Base-by-base conservation (phyloP, 805 yeast species). In the Saccharomycopsis fodiens region DNA sequence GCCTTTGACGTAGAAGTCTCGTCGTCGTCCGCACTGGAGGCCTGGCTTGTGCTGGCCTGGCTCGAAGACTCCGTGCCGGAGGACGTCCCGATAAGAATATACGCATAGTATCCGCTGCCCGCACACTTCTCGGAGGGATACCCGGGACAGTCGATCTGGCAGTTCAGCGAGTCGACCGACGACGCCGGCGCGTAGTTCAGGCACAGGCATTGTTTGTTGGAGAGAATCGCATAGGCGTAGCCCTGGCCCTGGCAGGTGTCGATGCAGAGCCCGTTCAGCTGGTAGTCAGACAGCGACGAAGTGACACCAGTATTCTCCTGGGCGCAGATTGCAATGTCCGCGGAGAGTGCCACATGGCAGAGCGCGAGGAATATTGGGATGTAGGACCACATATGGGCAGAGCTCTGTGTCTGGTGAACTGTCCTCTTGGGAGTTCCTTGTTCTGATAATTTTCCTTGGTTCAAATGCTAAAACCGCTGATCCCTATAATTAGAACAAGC, bases 121-220 rank as follows among this genome's bases (percentile, higher is more conserved):
- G 49, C 52, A 48, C 56, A 54, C 13, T 19, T 22, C 19, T 54
- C 56, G 17, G 10, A 2, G 4, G 52, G 51, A 38, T 47, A 54
- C 4, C 56, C 56, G 4, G 56, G 56, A 48, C 56, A 54, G 15
- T 41, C 39, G 10, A 35, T 44, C 4, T 47, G 20, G 36, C 56
- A 53, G 23, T 47, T 42, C 31, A 16, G 8, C 13, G 27, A n/a
- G 29, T 30, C 41, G 21, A 56, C 23, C 30, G 55, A 52, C 2
- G 58, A 62, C 3, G 44, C 55, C 4, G 79, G 78, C 12, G 68
- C 56, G 16, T 57, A 47, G 52, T 73, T 61, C 4, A 76, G 63
- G 54, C 80, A 75, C 73, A 75, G 74, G 52, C 81, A 75, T 36
- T 57, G 25, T 10, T 57, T 41, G 4, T 60, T 61, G 53, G 68